phyloP scores from a whole-genome alignment of 345 rosid genomes.

The Gossypium rotundifolium region DNA sequence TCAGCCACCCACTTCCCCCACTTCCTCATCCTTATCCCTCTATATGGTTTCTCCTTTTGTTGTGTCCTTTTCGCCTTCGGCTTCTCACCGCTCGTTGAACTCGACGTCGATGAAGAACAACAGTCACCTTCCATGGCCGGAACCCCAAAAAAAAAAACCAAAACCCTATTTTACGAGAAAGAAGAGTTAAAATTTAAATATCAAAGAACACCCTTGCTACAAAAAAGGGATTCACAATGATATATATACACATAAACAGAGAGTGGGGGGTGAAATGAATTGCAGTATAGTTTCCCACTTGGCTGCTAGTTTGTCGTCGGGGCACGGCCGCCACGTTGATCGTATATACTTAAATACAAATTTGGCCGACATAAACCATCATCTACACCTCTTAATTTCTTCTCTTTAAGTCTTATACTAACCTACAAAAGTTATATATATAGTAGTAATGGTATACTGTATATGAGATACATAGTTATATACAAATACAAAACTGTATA shows the following conservation, averaged over 20 bases:
- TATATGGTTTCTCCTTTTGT: conserved; percentile 35
- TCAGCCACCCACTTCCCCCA: conserved; percentile 87
- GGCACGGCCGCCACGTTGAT: conserved; percentile 63
- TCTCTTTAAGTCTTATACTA: background rate
- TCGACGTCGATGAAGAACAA: conserved; percentile 18
- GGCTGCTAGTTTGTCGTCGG: conserved; percentile 44
- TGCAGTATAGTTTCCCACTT: conserved; percentile 24
- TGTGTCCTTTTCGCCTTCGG: conserved; percentile 22
- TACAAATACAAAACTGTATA: too few species aligned
- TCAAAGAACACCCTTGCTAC: conserved; percentile 1
- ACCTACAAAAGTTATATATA: background rate
- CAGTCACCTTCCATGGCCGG: conserved; percentile 18
- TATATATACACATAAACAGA: background rate
- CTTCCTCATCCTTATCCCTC: conserved; percentile 65
- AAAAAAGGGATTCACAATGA: background rate
- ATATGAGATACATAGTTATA: too few species aligned
- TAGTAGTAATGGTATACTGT: too few species aligned
- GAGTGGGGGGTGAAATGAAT: background rate
- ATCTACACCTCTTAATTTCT: conserved; percentile 8
- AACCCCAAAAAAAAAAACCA: too few species aligned
- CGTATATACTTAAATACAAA: conserved; percentile 34
- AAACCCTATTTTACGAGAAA: too few species aligned
- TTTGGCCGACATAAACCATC: conserved; percentile 58
- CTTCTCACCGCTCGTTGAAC: conserved; percentile 20
- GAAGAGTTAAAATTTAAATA: too few species aligned